Evolutionary conservation across 1,284 basidiomycete genomes (phyloP).

Genomic region (Cutaneotrichosporon dermatis): DNA sequence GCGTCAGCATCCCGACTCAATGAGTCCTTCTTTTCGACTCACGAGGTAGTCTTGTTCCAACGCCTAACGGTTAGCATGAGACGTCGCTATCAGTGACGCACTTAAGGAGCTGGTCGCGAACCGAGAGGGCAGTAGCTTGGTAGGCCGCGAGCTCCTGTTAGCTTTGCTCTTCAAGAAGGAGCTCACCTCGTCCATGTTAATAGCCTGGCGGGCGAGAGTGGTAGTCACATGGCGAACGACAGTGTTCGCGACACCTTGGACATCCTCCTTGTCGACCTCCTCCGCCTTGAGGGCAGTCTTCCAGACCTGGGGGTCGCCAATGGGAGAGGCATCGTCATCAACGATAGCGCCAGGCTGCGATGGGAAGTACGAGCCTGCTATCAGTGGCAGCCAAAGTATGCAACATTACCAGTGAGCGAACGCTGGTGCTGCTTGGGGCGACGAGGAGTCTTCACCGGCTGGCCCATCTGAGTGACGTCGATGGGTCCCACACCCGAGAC

Average conservation of each 20-base stretch:
- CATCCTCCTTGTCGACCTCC: constrained; percentile 39
- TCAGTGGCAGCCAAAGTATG: constrained; percentile 5
- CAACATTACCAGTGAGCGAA: constrained; percentile 35
- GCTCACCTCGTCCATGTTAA: constrained; percentile 76
- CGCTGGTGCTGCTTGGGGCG: constrained; percentile 40
- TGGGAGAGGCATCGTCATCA: constrained; percentile 77
- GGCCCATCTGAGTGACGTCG: constrained; percentile 40
- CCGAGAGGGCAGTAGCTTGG: constrained; percentile 57
- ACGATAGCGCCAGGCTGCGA: constrained; percentile 55
- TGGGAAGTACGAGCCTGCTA: constrained; percentile 46
- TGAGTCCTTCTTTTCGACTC: constrained; percentile 3
- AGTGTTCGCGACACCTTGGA: constrained; percentile 64
- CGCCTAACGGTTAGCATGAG: constrained; percentile 11
- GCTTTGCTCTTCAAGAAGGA: constrained; percentile 54
- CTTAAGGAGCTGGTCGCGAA: constrained; percentile 72
- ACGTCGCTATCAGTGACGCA: no score
- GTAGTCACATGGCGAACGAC: constrained; percentile 79
- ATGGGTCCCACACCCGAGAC: constrained; percentile 35
- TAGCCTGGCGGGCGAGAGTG: constrained; percentile 77
- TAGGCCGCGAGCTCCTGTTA: constrained; percentile 45
- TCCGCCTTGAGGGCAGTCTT: constrained; percentile 54
- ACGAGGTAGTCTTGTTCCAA: constrained; percentile 49
- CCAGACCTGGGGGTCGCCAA: constrained; percentile 75
- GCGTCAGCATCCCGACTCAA: constrained; percentile 12
- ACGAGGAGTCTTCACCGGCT: constrained; percentile 39